Conservation (phyloP, 345 rosid species). For the Aethionema arabicum region DNA sequence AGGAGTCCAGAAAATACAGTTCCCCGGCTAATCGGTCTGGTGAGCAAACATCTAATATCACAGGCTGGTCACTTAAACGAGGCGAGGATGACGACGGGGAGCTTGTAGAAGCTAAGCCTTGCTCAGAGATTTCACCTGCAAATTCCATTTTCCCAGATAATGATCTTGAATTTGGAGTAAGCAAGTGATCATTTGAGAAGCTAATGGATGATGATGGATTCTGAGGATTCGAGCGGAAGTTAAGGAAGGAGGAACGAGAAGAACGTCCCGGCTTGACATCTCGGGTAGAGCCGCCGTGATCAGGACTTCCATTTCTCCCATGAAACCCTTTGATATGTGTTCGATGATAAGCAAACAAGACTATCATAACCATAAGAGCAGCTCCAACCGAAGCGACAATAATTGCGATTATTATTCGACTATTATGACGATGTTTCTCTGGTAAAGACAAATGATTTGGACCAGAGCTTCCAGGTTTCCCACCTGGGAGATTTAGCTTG, state of each 20-base stretch:
- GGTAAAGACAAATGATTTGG: background rate
- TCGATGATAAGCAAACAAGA: slow-evolving; percentile 68
- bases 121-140: slow-evolving; percentile 62
- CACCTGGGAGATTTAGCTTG: slow-evolving; percentile 44
- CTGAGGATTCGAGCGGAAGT: slow-evolving; percentile 58
- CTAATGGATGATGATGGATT: slow-evolving; percentile 63
- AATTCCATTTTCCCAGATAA: slow-evolving; percentile 50
- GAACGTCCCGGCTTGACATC: slow-evolving; percentile 60
- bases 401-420: slow-evolving; percentile 56
- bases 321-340: slow-evolving; percentile 58
- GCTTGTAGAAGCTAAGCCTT: slow-evolving; percentile 43
- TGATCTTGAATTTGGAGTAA: slow-evolving; percentile 77
- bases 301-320: slow-evolving; percentile 52
- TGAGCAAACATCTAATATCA: slow-evolving; percentile 76
- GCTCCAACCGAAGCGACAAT: slow-evolving; percentile 72
- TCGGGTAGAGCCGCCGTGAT: slow-evolving; percentile 39
- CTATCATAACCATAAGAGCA: slow-evolving; percentile 60
- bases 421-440: slow-evolving; percentile 40
- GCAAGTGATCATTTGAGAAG: slow-evolving; percentile 89
- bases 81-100: slow-evolving; percentile 86
- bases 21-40: slow-evolving; percentile 97
- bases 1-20: slow-evolving; percentile 71
- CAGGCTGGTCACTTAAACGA: slow-evolving; percentile 68
- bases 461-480: slow-evolving; percentile 23
- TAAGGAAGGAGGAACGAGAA: slow-evolving; percentile 63